Percentiles rank a stretch among this genome's conserved stretches.
Conservation (phyloP, 345 rosid genomes). For the Rhodomyrtus tomentosa region DNA sequence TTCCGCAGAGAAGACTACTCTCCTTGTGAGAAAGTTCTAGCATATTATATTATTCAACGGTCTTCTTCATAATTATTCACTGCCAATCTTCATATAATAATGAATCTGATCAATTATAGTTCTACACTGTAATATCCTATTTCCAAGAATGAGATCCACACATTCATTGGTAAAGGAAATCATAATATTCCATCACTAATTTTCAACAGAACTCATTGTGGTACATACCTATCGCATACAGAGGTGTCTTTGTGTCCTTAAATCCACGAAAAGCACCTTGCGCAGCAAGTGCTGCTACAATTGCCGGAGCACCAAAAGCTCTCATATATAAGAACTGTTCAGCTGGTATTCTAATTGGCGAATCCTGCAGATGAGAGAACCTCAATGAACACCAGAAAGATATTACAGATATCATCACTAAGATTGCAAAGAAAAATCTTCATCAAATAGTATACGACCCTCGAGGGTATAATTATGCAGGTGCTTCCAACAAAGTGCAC, state of each 20-base stretch:
- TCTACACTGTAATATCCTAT: not conserved
- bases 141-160: not conserved
- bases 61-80: not conserved
- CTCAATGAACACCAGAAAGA: not conserved
- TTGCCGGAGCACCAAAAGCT: slow-evolving; percentile 91
- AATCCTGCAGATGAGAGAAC: slow-evolving; percentile 43
- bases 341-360: slow-evolving; percentile 79
- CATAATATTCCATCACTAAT: not conserved
- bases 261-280: slow-evolving; percentile 95
- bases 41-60: not conserved
- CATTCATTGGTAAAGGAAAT: not conserved
- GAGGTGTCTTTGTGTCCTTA: slow-evolving; percentile 85
- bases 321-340: slow-evolving; percentile 66
- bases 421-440: not conserved
- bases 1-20: not conserved
- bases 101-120: not conserved
- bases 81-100: not conserved
- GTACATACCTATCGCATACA: slow-evolving; percentile 86
- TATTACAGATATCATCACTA: not conserved
- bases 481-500: not conserved
- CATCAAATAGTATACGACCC: not conserved
- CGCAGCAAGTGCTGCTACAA: slow-evolving; percentile 90
- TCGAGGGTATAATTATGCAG: not conserved
- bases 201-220: not conserved
- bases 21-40: not conserved